Evolutionary conservation across 2,329 filamentous ascomycete genomes (phyloP), one percentile per base, ranked within the genome.

Genomic region (Fusarium sp.): DNA sequence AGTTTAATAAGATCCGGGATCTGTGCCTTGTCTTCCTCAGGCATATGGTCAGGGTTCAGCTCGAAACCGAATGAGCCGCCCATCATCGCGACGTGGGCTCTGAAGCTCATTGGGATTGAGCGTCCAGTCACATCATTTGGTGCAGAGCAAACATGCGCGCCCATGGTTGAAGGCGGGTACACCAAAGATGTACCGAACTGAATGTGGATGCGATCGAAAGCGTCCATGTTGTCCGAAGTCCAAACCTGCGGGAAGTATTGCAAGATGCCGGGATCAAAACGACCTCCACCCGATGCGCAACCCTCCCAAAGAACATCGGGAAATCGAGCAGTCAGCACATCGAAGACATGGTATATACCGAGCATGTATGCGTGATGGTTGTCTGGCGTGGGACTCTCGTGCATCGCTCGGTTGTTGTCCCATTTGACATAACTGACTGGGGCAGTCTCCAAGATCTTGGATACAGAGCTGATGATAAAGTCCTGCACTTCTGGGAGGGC

Each of bases 31-130:
- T 92, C 90, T 18, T 86, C 85, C 0, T 82, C 82, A 0, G 80
- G 80, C 10, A 90, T 85, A 12, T 86, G 83, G 0, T 81, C 81
- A 0, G 90, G 90, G 75, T 91, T 85, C 12, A 92, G 84, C 77
- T 92, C 90, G 16, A 92, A 85, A 0, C 90, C 90, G 72, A 92
- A 92, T 0, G 88, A 90, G 4, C 90, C 90, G 62, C 90, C 90
- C 90, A 92, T 92, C 83, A 91, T 89, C 10, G 90, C 90, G 1
- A 92, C 90, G 62, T 92, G 90, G 0, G 88, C 89, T 38, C 90
- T 88, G 82, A 92, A 92, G 3, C 80, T 79, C 18, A 92, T 84
- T 0, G 89, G 86, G 3, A 87, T 87, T 3, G 85, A 87, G 25
- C 90, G 88, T 1, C 83, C 80, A 0, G 89, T 90, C 38, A 88